Evolutionary conservation across 805 yeast genomes (phyloP).

Genomic region (Ogataea zsoltii): DNA sequence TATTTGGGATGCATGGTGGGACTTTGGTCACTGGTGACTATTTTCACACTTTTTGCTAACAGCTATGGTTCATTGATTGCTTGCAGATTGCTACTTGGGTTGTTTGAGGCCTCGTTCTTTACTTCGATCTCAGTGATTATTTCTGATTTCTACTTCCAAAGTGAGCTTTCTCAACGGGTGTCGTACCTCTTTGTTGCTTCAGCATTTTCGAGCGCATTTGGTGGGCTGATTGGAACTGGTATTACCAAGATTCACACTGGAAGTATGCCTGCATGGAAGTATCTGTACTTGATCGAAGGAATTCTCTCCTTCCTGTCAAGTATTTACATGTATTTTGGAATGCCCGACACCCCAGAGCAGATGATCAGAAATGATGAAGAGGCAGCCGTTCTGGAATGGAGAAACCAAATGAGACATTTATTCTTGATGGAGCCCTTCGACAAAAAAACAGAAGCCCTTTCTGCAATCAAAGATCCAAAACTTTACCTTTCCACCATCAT

Average conservation of each 20-base stretch:
- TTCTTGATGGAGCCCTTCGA: slow-evolving; percentile 9
- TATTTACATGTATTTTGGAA: slow-evolving; percentile 12
- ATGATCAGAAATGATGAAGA: slow-evolving; percentile 12
- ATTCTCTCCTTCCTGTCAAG: slow-evolving; percentile 10
- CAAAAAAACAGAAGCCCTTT: slow-evolving; percentile 5
- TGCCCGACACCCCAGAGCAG: slow-evolving; percentile 14
- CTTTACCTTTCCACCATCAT: slow-evolving; percentile 37
- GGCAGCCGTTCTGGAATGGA: slow-evolving; percentile 8
- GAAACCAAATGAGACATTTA: slow-evolving; percentile 9
- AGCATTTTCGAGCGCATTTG: slow-evolving; percentile 55
- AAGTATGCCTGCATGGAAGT: slow-evolving; percentile 20
- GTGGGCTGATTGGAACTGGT: slow-evolving; percentile 47
- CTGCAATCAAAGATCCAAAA: slow-evolving; percentile 40
- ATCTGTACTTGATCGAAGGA: slow-evolving; percentile 18
- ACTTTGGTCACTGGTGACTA: slow-evolving; percentile 43
- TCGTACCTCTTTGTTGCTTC: slow-evolving; percentile 53
- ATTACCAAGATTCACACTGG: slow-evolving; percentile 33
- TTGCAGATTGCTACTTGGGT: slow-evolving; percentile 66
- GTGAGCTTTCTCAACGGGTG: slow-evolving; percentile 49
- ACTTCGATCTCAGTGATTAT: slow-evolving; percentile 74
- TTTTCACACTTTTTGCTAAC: slow-evolving; percentile 46
- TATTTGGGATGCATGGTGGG: slow-evolving; percentile 33
- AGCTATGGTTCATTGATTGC: slow-evolving; percentile 59
- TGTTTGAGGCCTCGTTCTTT: slow-evolving; percentile 68
- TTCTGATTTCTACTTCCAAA: slow-evolving; percentile 60